A percentile compares a stretch with the other conserved stretches of the same genome.
Evolutionary conservation across 352 stramenopile genomes (phyloP).

Genomic region (Proteromonas lacertae): DNA sequence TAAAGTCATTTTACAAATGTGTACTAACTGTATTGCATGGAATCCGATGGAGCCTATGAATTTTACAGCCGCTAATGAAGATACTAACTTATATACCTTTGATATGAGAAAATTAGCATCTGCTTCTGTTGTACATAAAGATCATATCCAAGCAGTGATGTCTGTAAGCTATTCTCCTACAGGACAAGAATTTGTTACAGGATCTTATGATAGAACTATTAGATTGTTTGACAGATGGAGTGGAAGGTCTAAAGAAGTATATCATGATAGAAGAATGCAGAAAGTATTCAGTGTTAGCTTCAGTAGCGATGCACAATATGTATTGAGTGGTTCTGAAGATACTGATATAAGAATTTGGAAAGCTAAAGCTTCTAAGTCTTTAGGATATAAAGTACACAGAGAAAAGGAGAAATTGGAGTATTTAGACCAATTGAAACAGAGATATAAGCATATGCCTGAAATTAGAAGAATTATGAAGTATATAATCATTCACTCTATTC

Average conservation of each 20-base stretch:
- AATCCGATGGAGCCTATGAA: conserved; percentile 96
- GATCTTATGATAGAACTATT: conserved; percentile 87
- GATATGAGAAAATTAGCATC: conserved; percentile 84
- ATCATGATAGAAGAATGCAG: conserved; percentile 98
- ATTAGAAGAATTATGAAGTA: conserved; percentile 20
- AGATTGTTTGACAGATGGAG: conserved; percentile 66
- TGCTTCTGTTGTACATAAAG: conserved; percentile 77
- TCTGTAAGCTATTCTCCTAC: conserved; percentile 80
- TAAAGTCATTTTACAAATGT: conserved; percentile 72
- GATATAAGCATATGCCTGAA: conserved; percentile 44
- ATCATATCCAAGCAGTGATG: conserved; percentile 89
- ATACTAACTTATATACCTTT: conserved; percentile 95
- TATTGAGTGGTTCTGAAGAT: conserved; percentile 90
- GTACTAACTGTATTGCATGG: conserved; percentile 85
- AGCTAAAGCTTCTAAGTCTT: conserved; percentile 18
- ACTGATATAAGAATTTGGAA: conserved; percentile 98
- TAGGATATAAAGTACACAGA: conserved; percentile 16
- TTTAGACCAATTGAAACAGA: conserved; percentile 74
- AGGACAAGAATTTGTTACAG: conserved; percentile 82
- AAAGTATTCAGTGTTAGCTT: conserved; percentile 53
- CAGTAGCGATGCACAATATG: conserved; percentile 46
- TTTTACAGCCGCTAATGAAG: conserved; percentile 93
- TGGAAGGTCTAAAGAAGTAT: conserved; percentile 36
- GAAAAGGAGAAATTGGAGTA: conserved; percentile 70
- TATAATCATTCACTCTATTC: too few relatives aligned